Evolutionary conservation across 129 eudicot genomes (phyloP), one percentile per base, ranked within the genome.

Genomic region (Escallonia rubra): DNA sequence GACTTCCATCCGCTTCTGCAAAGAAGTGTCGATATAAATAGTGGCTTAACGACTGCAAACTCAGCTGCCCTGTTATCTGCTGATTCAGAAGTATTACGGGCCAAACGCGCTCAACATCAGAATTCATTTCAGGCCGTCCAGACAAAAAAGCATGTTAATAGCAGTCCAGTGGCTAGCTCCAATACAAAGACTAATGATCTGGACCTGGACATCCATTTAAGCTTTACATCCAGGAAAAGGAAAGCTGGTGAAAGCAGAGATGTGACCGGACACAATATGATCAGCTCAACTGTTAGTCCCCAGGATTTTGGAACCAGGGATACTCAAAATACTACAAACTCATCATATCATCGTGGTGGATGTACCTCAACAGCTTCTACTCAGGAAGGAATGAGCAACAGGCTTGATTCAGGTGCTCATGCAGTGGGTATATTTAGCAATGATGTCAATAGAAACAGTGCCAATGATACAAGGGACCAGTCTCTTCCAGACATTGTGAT

Each of bases 1-100:
- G 91, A 86, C 76, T 92, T 92, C 73, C 98, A 92, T 76, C 98
- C 98, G 4, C 98, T 92, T 66, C 68, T 92, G 63, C 91, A 87
- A 82, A 88, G 88, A 80, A 49, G 63, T 40, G 78, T 76, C 55
- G 90, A 68, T 44, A 77, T 67, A 61, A 79, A 65, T 65, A 60
- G 65, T 16, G 69, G 66, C 49, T 52, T 76, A 6, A 13, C 43
- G 7, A 41, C 43, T 59, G 63, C 76, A n/a, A 48, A 49, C 62
- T 16, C 78, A 56, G 58, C 71, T 80, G 53, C 67, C 42, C 63
- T 23, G 65, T 63, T 60, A 15, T 66, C 80, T 59, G 55, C 68
- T 10, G 67, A 61, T 62, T 56, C 74, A 65, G 82, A 81, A 42
- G 57, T 57, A 16, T 67, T 74, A 23, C 73, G 69, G 41, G 65